These are phyloP conservation scores for Dryadomyces sulphureus DNA, from an alignment of 2,329 filamentous ascomycete species.

Conservation along the genomic window DNA sequence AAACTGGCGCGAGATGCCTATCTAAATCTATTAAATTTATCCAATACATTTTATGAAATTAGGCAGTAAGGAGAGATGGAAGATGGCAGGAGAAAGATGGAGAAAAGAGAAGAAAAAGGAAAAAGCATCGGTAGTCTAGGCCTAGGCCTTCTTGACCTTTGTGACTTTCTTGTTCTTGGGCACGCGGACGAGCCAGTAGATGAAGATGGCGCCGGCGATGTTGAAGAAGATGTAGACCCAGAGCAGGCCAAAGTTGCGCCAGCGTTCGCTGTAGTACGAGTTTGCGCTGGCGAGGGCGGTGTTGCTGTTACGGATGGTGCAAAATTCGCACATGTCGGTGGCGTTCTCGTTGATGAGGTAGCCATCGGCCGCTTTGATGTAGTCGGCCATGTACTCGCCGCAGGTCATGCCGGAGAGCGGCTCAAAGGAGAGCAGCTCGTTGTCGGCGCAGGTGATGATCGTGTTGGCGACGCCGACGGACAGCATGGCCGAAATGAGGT, in stretches of 20 bases:
- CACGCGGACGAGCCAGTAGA: conserved; percentile 14
- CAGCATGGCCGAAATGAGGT: conserved; percentile 60
- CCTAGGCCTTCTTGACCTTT: conserved; percentile 12
- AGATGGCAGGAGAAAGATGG: background rate
- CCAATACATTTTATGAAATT: too few species aligned
- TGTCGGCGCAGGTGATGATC: conserved; percentile 47
- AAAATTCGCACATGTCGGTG: conserved; percentile 39
- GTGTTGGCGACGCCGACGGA: conserved; percentile 55
- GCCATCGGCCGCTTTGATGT: conserved; percentile 34
- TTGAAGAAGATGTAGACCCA: conserved; percentile 41
- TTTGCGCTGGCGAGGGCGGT: conserved; percentile 30
- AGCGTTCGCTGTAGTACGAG: conserved; percentile 41
- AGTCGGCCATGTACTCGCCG: conserved; percentile 37
- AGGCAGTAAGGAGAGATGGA: background rate
- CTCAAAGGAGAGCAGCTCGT: conserved; percentile 55
- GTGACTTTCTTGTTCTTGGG: conserved; percentile 14
- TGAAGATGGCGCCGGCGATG: conserved; percentile 26
- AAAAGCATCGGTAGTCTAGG: conserved; percentile 7
- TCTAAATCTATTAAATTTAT: too few species aligned
- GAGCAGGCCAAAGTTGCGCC: conserved; percentile 52
- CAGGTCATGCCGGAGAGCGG: conserved; percentile 47
- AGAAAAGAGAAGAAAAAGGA: background rate
- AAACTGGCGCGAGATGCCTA: too few species aligned
- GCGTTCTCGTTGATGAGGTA: conserved; percentile 34
- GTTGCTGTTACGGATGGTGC: conserved; percentile 36